Conservation (phyloP, 129 eudicot species). For the Sambucus nigra region DNA sequence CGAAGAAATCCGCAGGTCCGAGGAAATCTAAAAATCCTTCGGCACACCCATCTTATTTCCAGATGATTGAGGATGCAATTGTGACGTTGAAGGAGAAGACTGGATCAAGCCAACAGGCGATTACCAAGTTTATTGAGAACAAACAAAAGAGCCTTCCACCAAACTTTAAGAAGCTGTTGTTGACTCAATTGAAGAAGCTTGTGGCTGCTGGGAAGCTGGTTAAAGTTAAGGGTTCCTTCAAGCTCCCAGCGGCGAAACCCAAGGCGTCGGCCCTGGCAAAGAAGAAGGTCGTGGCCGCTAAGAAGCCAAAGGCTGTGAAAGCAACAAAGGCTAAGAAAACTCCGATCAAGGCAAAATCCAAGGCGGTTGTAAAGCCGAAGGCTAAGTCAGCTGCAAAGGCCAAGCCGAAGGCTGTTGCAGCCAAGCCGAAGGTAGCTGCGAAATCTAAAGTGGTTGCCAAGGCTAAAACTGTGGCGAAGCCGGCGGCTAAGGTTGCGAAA, state of each 20-base stretch:
- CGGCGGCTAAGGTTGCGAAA: too few relatives aligned
- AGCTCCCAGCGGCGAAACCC: slow-evolving; percentile 32
- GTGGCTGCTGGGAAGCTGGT: slow-evolving; percentile 45
- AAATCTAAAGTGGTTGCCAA: too few relatives aligned
- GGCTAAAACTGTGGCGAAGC: slow-evolving; percentile 22
- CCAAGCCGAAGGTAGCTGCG: too few relatives aligned
- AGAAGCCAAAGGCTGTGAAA: slow-evolving; percentile 27
- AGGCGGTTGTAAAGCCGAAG: slow-evolving; percentile 13
- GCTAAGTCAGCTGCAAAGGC: slow-evolving; percentile 28
- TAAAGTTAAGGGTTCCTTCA: slow-evolving; percentile 43
- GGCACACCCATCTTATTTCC: slow-evolving; percentile 57
- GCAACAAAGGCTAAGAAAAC: slow-evolving; percentile 13
- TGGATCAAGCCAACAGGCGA: too few relatives aligned
- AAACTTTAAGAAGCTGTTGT: slow-evolving; percentile 37
- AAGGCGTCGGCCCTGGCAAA: slow-evolving; percentile 18
- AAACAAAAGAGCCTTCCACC: slow-evolving; percentile 41
- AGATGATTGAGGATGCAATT: slow-evolving; percentile 68
- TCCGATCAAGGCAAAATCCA: slow-evolving; percentile 9
- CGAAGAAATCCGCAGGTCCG: too few relatives aligned
- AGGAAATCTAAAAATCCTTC: too few relatives aligned
- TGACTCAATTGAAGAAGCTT: slow-evolving; percentile 44
- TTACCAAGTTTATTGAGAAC: too few relatives aligned
- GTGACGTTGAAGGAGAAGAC: too few relatives aligned
- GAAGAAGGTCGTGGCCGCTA: slow-evolving; percentile 14
- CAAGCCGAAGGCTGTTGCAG: slow-evolving; percentile 19